Evolutionary conservation across 1,284 basidiomycete genomes (phyloP), one percentile per base, ranked within the genome.

Genomic region (Boletus holoroseus): DNA sequence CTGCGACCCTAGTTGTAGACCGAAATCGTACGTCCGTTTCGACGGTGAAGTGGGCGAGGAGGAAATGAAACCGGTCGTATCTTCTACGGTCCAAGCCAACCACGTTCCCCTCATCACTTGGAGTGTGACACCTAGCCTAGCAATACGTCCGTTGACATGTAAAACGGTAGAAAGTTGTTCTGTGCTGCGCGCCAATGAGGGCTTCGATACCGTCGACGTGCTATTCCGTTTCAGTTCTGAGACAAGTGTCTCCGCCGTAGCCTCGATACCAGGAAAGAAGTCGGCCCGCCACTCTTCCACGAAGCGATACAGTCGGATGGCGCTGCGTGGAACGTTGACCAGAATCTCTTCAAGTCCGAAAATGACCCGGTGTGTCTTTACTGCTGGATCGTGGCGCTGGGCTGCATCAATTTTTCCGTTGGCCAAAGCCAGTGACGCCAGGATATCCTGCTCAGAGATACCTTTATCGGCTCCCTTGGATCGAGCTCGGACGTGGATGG

Each of bases 81-180:
- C 71, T 48, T 76, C 69, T 12, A 82, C 68, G 50, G 82, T 77
- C 85, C 83, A 89, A 15, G 83, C 81, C 22, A 91, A 66, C 88
- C 88, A 91, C 1, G 87, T 90, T 15, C 86, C 87, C 55, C 82
- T 85, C 84, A 91, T 88, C 39, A 91, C 81, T 59, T 89, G 88
- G 2, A 91, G 73, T 6, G 78, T 79, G 8, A 87, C 71, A 28
- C 75, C 76, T 15, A 79, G 59, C 13, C 74, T 74, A 6, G 64
- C 58, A 7, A 88, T 51, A 31, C 74, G 70, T 6, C 76, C 71
- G 57, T 84, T 78, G 12, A 87, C 50, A 39, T 82, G 75, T 39
- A 81, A 57, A 7, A 52, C 36, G 38, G 66, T 62, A 6, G 67
- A 58, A 31, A 46, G 59, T 30, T 55, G 63, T 12, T 61, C 61